Evolutionary conservation across 169 alveolate species (phyloP).

Genomic region (Eimeria acervulina): DNA sequence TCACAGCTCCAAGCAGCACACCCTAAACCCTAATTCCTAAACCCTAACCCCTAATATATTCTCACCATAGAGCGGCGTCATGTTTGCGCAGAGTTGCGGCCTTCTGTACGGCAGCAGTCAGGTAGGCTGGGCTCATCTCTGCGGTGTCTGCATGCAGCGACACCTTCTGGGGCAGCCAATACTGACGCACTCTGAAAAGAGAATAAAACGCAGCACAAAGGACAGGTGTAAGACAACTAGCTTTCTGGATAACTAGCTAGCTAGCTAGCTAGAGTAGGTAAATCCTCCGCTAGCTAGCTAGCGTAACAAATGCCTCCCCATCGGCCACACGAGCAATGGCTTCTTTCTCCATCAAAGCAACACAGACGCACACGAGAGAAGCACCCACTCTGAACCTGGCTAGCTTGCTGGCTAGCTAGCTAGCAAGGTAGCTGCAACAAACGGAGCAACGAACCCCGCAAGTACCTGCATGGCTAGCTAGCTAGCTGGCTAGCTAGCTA

Average conservation of each 20-base stretch:
- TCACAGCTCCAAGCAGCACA: background rate
- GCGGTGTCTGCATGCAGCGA: slow-evolving; percentile 89
- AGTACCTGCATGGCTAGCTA: no score
- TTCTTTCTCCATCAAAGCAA: no score
- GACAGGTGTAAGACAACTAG: background rate
- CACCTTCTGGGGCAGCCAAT: slow-evolving; percentile 92
- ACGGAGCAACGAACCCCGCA: no score
- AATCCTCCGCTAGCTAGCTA: background rate
- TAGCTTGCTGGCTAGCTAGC: no score
- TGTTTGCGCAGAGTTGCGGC: slow-evolving; percentile 93
- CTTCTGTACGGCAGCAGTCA: slow-evolving; percentile 91
- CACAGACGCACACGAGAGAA: no score
- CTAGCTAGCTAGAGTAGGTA: background rate
- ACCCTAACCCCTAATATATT: background rate
- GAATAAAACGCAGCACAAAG: background rate
- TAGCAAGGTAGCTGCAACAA: no score
- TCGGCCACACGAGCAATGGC: no score
- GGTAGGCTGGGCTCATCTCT: slow-evolving; percentile 89
- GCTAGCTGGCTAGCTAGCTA: no score
- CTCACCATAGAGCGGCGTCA: slow-evolving; percentile 89
- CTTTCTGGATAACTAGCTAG: background rate
- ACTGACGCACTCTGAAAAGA: slow-evolving; percentile 89
- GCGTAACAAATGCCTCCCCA: no score
- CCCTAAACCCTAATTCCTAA: background rate
- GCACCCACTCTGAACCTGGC: no score